Conservation (phyloP, 2,329 filamentous ascomycete genomes). For the Xylaria sp. region DNA sequence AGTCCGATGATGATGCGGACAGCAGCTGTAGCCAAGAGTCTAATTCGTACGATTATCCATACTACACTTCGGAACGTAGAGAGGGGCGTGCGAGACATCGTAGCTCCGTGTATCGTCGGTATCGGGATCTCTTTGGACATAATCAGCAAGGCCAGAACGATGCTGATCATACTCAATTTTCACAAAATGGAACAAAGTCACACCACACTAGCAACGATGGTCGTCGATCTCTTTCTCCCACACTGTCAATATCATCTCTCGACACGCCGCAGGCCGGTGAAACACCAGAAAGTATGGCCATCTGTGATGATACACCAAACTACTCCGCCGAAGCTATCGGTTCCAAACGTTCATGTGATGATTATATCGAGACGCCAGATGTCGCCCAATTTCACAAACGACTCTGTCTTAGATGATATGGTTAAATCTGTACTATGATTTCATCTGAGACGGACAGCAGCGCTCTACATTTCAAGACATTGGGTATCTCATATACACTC, state of each 20-base stretch:
- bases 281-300: not conserved
- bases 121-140: not conserved
- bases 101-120: not conserved
- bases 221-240: conserved; percentile 2
- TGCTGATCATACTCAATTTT: not conserved
- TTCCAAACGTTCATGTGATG: not conserved
- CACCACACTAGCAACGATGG: not conserved
- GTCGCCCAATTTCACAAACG: not conserved
- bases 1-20: not conserved
- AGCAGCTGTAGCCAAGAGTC: not conserved
- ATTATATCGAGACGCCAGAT: not conserved
- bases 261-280: not conserved
- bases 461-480: not conserved
- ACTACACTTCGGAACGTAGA: not conserved
- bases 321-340: no score
- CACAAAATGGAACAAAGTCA: not conserved
- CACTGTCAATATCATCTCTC: not conserved
- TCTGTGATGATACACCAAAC: not conserved
- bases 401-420: not conserved
- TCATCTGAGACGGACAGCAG: not conserved
- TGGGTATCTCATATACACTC: not conserved
- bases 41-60: not conserved
- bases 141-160: not conserved
- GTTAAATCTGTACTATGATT: not conserved
- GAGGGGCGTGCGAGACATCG: not conserved